phyloP scores from a whole-genome alignment of 495 filamentous ascomycete species.

The Penicillium coprophilum region DNA sequence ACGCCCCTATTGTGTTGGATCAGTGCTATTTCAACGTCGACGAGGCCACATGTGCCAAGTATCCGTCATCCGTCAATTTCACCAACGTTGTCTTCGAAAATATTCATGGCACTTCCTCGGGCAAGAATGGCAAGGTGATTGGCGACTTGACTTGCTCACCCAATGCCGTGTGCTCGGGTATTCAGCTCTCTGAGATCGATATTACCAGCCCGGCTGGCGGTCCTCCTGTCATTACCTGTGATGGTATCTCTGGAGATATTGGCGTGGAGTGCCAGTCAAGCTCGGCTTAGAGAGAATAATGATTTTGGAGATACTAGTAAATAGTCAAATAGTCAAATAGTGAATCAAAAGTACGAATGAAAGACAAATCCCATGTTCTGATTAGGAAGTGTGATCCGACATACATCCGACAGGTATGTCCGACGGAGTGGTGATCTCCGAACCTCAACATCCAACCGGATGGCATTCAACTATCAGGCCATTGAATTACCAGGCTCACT shows the following conservation, averaged over 20 bases:
- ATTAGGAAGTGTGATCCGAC: not conserved
- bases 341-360: not conserved
- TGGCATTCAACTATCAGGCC: not conserved
- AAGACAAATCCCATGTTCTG: not conserved
- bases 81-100: constrained; percentile 56
- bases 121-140: constrained; percentile 48
- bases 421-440: not conserved
- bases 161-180: constrained; percentile 54
- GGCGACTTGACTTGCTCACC: constrained; percentile 53
- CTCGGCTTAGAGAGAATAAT: not conserved
- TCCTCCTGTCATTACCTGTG: constrained; percentile 49
- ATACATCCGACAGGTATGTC: not conserved
- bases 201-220: constrained; percentile 49
- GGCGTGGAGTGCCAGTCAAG: constrained; percentile 42
- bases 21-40: constrained; percentile 60
- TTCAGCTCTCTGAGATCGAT: constrained; percentile 51
- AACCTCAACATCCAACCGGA: not conserved
- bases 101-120: constrained; percentile 53
- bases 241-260: constrained; percentile 51
- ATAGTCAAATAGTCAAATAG: not conserved
- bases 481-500: not conserved
- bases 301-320: too few species aligned
- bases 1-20: constrained; percentile 53
- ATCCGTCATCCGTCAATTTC: constrained; percentile 56
- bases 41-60: constrained; percentile 44